A percentile compares a stretch with the other conserved stretches of the same genome.
Evolutionary conservation across 176 grass and related monocot species (phyloP).

Genomic region (Zea mays): Zm-B73-REFERENCE-NAM-5.0 NC_050099.1:154514001-154514500

Average conservation of each 20-base stretch:
- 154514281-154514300: neutral
- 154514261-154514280: neutral
- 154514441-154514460: too few species aligned
- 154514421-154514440: too few species aligned
- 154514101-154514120: neutral
- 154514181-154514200: neutral
- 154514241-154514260: neutral
- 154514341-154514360: too few species aligned
- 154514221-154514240: constrained; percentile 13
- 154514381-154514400: too few species aligned
- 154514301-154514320: too few species aligned
- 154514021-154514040: constrained; percentile 38
- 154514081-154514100: constrained; percentile 39
- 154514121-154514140: neutral
- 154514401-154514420: too few species aligned
- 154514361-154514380: too few species aligned
- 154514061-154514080: neutral
- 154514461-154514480: too few species aligned
- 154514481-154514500: too few species aligned
- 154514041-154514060: constrained; percentile 38
- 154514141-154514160: constrained; percentile 32
- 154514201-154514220: neutral
- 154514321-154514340: too few species aligned
- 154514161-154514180: constrained; percentile 34
- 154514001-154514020: constrained; percentile 42